phyloP scores from a whole-genome alignment of 306 rosid genomes.

The Ormosia emarginata region DNA sequence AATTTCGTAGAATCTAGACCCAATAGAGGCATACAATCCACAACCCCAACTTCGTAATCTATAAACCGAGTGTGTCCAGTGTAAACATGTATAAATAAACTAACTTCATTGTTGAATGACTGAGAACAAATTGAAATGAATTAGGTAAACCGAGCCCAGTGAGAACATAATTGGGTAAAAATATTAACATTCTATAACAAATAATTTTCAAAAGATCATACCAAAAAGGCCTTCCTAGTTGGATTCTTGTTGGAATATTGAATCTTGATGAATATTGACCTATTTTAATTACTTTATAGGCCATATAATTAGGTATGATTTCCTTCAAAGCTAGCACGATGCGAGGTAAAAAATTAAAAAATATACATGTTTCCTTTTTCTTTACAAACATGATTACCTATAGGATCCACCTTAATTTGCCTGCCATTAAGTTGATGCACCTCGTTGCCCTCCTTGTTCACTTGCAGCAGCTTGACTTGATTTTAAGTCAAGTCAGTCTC shows the following conservation, averaged over 20 bases:
- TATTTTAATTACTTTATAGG: background rate
- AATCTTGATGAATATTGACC: background rate
- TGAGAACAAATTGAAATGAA: too few relatives aligned
- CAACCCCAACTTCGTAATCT: too few relatives aligned
- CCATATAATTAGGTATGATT: background rate
- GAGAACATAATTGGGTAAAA: background rate
- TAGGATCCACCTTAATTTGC: background rate
- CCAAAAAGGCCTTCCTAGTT: background rate
- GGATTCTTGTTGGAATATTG: background rate
- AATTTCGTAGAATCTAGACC: too few relatives aligned
- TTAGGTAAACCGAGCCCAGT: too few relatives aligned
- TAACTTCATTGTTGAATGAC: too few relatives aligned
- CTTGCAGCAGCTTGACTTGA: background rate
- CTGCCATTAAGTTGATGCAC: background rate
- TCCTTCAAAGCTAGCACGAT: too few relatives aligned
- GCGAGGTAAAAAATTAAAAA: too few relatives aligned
- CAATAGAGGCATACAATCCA: too few relatives aligned
- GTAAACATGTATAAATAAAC: too few relatives aligned
- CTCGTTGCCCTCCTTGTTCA: background rate
- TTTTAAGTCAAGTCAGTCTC: too few relatives aligned
- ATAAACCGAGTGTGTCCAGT: too few relatives aligned
- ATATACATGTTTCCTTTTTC: background rate
- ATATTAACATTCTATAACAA: background rate
- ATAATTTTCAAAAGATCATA: background rate
- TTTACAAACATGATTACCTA: background rate